Evolutionary conservation across 495 filamentous ascomycete species (phyloP).

Genomic region (Tetracladium marchalianum): DNA sequence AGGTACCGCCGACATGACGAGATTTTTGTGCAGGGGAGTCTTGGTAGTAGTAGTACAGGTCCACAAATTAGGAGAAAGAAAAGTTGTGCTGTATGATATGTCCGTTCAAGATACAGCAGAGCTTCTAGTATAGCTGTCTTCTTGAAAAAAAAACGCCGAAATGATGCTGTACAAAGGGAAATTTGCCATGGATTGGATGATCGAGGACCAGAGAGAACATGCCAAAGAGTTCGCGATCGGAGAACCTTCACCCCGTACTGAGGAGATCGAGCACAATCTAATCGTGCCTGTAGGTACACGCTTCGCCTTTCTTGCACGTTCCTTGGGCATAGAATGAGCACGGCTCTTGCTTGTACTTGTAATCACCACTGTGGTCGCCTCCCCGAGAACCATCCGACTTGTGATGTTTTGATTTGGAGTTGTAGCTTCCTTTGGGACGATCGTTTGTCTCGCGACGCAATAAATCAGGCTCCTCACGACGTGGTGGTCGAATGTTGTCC

Average conservation of each 20-base stretch:
- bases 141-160: conserved; percentile 1
- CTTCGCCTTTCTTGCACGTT: conserved; percentile 73
- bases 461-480: neutral
- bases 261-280: neutral
- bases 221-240: neutral
- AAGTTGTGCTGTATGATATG: too few relatives aligned
- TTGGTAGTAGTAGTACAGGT: too few relatives aligned
- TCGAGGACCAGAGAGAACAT: neutral
- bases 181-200: too few relatives aligned
- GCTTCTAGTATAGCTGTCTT: conserved; percentile 4
- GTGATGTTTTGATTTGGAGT: too few relatives aligned
- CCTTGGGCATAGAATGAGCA: conserved; percentile 74
- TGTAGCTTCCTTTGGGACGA: neutral
- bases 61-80: too few relatives aligned
- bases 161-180: too few relatives aligned
- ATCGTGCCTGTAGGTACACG: conserved; percentile 75
- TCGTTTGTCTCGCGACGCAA: neutral
- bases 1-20: too few relatives aligned
- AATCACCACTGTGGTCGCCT: conserved; percentile 16
- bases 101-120: neutral
- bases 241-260: too few relatives aligned
- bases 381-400: neutral
- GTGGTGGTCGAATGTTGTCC: neutral
- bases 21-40: too few relatives aligned
- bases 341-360: conserved; percentile 36